These are phyloP conservation scores for Hypoxylon sp. DNA, from an alignment of 2,329 filamentous ascomycete species.

Conservation along the genomic window DNA sequence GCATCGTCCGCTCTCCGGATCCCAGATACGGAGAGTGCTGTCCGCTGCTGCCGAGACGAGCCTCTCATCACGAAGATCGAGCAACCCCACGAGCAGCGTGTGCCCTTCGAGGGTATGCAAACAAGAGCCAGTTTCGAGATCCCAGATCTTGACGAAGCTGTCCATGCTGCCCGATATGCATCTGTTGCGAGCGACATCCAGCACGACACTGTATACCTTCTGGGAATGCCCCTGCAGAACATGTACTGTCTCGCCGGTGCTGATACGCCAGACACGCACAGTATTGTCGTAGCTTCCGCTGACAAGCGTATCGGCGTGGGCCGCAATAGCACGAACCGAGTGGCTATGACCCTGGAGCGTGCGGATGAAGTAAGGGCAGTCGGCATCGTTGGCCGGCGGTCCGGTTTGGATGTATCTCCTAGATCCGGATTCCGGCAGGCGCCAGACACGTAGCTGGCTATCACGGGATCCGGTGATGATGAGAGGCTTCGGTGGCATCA, in stretches of 20 bases:
- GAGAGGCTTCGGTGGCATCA: conserved; percentile 93
- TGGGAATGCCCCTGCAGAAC: conserved; percentile 87
- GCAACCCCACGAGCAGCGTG: conserved; percentile 87
- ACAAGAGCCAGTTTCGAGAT: conserved; percentile 84
- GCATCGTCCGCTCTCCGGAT: conserved; percentile 91
- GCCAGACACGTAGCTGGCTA: conserved; percentile 94
- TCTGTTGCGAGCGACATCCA: conserved; percentile 90
- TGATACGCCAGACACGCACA: conserved; percentile 97
- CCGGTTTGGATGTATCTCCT: conserved; percentile 82
- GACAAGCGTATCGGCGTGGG: conserved; percentile 93
- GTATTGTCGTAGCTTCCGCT: conserved; percentile 97
- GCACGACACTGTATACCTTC: conserved; percentile 97
- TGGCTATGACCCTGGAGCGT: conserved; percentile 88
- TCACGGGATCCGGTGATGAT: conserved; percentile 98
- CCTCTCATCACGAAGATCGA: conserved; percentile 89
- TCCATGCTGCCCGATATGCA: conserved; percentile 99
- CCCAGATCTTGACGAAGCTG: conserved; percentile 98
- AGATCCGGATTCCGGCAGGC: conserved; percentile 84
- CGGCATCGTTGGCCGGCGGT: conserved; percentile 77
- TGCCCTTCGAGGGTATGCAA: conserved; percentile 94
- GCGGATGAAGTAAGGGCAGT: conserved; percentile 95
- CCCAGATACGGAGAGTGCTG: conserved; percentile 95
- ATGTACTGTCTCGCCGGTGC: conserved; percentile 88
- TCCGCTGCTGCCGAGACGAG: conserved; percentile 96
- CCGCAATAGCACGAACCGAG: conserved; percentile 95